Evolutionary conservation across 331 rosid species (phyloP).

Genomic region (Quercus lobata): DNA sequence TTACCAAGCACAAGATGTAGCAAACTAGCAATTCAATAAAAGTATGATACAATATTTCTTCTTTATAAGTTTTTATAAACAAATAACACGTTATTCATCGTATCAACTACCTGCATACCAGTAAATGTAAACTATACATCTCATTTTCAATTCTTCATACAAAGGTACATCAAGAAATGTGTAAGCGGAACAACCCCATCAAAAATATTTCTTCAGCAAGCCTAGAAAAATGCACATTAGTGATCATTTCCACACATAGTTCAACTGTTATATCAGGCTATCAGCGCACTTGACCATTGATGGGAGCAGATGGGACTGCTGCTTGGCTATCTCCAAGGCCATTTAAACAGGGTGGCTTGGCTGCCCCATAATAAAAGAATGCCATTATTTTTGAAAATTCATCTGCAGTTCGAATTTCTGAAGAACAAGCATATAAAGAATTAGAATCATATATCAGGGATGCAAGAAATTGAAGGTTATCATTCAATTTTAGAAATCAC

Average conservation of each 20-base stretch:
- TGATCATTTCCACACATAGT: background rate
- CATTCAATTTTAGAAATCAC: constrained; percentile 26
- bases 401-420: constrained; percentile 72
- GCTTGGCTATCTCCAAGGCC: constrained; percentile 39
- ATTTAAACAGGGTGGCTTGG: constrained; percentile 63
- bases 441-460: constrained; percentile 2
- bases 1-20: too few species aligned
- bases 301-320: constrained; percentile 51
- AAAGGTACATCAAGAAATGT: background rate
- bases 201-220: background rate
- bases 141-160: background rate
- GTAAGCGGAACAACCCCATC: background rate
- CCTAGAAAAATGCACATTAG: background rate
- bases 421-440: constrained; percentile 14
- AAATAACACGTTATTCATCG: too few species aligned
- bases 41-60: too few species aligned
- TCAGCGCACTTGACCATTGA: constrained; percentile 26
- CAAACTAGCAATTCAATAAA: too few species aligned
- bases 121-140: too few species aligned
- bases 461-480: constrained; percentile 7
- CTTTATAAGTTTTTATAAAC: too few species aligned
- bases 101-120: too few species aligned
- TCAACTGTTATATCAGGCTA: constrained; percentile 11
- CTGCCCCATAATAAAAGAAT: constrained; percentile 80
- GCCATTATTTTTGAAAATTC: constrained; percentile 93